A percentile compares a stretch with the other conserved stretches of the same genome.
phyloP scores from a whole-genome alignment of 2,329 filamentous ascomycete genomes.

The Ascochyta pisi region DNA sequence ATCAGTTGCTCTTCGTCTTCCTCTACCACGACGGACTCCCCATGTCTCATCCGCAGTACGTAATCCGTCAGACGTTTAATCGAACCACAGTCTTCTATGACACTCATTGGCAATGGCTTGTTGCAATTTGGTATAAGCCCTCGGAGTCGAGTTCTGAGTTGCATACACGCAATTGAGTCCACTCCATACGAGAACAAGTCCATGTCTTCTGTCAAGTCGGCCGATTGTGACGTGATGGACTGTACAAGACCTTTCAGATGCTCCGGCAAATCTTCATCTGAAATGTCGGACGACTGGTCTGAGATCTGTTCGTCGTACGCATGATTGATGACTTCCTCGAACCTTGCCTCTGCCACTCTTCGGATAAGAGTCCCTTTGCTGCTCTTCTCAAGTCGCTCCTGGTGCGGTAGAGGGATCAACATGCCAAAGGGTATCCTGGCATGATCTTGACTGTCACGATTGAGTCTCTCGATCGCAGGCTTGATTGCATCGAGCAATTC shows the following conservation, averaged over 20 bases:
- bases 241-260: conserved; percentile 31
- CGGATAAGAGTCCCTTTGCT: conserved; percentile 69
- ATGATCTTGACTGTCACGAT: conserved; percentile 59
- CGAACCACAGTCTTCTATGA: conserved; percentile 67
- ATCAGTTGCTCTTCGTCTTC: conserved; percentile 53
- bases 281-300: conserved; percentile 21
- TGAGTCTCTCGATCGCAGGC: conserved; percentile 56
- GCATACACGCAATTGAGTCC: conserved; percentile 65
- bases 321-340: conserved; percentile 54
- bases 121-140: conserved; percentile 44
- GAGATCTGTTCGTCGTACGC: conserved; percentile 52
- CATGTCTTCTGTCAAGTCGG: conserved; percentile 43
- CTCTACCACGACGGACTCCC: conserved; percentile 35
- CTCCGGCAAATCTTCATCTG: conserved; percentile 38
- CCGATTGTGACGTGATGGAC: conserved; percentile 30
- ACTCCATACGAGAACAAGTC: conserved; percentile 67
- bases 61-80: conserved; percentile 52
- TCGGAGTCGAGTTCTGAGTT: conserved; percentile 54
- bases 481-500: conserved; percentile 54
- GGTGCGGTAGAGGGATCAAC: conserved; percentile 56
- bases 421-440: conserved; percentile 59
- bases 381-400: conserved; percentile 60
- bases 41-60: conserved; percentile 50
- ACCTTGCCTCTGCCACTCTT: conserved; percentile 59
- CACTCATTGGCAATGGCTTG: conserved; percentile 59